phyloP scores from a whole-genome alignment of 441 rosid species.

The Gossypium aridum region DNA sequence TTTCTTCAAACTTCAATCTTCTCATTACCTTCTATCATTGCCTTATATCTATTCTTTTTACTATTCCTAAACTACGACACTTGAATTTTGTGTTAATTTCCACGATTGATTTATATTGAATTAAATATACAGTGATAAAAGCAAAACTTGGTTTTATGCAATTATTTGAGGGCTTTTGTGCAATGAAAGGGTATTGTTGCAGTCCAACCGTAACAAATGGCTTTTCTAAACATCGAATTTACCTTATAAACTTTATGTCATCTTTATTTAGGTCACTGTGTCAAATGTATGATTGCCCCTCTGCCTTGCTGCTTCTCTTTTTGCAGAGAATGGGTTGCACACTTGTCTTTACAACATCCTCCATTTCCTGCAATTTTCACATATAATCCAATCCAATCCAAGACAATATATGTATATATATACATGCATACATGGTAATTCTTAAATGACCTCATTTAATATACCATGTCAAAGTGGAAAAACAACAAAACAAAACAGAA shows the following conservation, averaged over 20 bases:
- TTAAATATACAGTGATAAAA: too few species aligned
- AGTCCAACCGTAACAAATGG: background rate
- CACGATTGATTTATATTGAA: too few species aligned
- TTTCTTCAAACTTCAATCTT: background rate
- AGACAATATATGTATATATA: background rate
- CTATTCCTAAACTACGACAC: too few species aligned
- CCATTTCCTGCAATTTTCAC: background rate
- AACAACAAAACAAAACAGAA: background rate
- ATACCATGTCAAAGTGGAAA: background rate
- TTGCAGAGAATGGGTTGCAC: background rate
- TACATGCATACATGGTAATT: background rate
- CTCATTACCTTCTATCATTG: background rate
- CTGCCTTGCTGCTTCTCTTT: background rate
- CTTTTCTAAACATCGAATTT: background rate
- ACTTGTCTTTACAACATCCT: background rate
- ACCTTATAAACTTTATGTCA: background rate
- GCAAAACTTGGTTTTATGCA: too few species aligned
- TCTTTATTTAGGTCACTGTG: background rate
- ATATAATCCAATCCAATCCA: background rate
- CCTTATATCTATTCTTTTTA: too few species aligned
- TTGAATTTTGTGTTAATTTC: too few species aligned
- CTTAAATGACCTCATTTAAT: background rate
- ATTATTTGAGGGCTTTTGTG: background rate
- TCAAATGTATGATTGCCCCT: background rate
- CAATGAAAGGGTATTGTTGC: background rate